phyloP scores from a whole-genome alignment of 106 monocot species.

The Allium sativum region DNA sequence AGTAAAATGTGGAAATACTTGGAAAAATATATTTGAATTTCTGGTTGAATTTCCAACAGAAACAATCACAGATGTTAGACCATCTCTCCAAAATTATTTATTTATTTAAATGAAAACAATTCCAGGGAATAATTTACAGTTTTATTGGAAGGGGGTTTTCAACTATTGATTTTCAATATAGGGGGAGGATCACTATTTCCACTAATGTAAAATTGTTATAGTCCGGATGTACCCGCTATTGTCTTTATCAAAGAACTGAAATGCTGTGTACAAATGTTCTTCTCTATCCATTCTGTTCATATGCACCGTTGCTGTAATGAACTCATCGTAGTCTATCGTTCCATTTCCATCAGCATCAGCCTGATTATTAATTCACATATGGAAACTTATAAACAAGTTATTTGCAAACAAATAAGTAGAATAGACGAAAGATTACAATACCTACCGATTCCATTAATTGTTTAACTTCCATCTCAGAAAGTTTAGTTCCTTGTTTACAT shows the following conservation, averaged over 20 bases:
- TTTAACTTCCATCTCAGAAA: slow-evolving; percentile 49
- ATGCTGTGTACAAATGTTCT: slow-evolving; percentile 83
- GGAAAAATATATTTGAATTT: too few relatives aligned
- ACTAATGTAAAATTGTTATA: too few relatives aligned
- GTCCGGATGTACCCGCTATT: slow-evolving; percentile 52
- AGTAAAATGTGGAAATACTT: too few relatives aligned
- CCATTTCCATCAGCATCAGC: slow-evolving; percentile 97
- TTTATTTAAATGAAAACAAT: too few relatives aligned
- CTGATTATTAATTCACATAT: slow-evolving; percentile 12
- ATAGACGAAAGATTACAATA: background rate
- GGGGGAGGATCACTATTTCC: too few relatives aligned
- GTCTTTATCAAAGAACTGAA: slow-evolving; percentile 86
- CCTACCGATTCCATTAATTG: slow-evolving; percentile 69
- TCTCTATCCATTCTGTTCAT: slow-evolving; percentile 90
- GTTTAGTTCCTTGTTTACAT: slow-evolving; percentile 54
- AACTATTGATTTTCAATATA: too few relatives aligned
- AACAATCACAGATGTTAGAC: too few relatives aligned
- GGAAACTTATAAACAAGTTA: background rate
- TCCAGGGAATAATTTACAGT: too few relatives aligned
- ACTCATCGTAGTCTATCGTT: slow-evolving; percentile 89
- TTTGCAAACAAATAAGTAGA: background rate
- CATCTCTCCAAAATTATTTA: too few relatives aligned
- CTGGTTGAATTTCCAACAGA: too few relatives aligned
- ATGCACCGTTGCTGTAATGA: slow-evolving; percentile 89
- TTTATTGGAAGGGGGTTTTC: too few relatives aligned